These are phyloP conservation scores for Podospora bellae-mahoneyi DNA, from an alignment of 495 filamentous ascomycete species.

Conservation along the genomic window DNA sequence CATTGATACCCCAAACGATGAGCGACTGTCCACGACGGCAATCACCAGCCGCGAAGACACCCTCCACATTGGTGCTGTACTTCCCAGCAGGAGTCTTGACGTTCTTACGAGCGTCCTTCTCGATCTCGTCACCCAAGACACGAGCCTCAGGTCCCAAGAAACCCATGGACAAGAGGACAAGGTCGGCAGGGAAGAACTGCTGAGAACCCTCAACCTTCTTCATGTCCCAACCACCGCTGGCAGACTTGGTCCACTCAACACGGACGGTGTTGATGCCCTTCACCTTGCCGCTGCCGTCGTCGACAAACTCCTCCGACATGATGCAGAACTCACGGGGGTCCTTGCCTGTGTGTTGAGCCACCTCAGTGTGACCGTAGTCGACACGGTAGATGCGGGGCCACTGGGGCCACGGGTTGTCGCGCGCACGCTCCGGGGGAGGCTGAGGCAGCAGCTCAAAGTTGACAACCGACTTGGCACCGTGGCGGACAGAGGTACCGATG, in stretches of 20 bases:
- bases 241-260: slow-evolving; percentile 93
- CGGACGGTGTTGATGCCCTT: slow-evolving; percentile 97
- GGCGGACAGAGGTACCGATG: slow-evolving; percentile 96
- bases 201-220: slow-evolving; percentile 93
- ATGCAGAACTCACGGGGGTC: slow-evolving; percentile 98
- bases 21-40: slow-evolving; percentile 94
- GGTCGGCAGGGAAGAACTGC: slow-evolving; percentile 95
- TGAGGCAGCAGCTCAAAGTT: slow-evolving; percentile 98
- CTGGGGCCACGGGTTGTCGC: slow-evolving; percentile 98
- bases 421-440: slow-evolving; percentile 87
- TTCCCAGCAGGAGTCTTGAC: slow-evolving; percentile 92
- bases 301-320: slow-evolving; percentile 97
- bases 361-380: slow-evolving; percentile 95
- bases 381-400: slow-evolving; percentile 99
- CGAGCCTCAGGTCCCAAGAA: slow-evolving; percentile 96
- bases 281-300: slow-evolving; percentile 83
- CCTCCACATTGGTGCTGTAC: slow-evolving; percentile 83
- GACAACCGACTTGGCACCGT: slow-evolving; percentile 92
- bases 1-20: slow-evolving; percentile 99
- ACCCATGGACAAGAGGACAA: slow-evolving; percentile 96
- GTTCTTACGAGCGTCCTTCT: slow-evolving; percentile 93
- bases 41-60: slow-evolving; percentile 94
- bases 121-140: slow-evolving; percentile 78
- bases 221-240: slow-evolving; percentile 97
- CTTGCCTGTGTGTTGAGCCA: slow-evolving; percentile 95